Evolutionary conservation across 129 eudicot genomes (phyloP).

Genomic region (Dittrichia graveolens): DNA sequence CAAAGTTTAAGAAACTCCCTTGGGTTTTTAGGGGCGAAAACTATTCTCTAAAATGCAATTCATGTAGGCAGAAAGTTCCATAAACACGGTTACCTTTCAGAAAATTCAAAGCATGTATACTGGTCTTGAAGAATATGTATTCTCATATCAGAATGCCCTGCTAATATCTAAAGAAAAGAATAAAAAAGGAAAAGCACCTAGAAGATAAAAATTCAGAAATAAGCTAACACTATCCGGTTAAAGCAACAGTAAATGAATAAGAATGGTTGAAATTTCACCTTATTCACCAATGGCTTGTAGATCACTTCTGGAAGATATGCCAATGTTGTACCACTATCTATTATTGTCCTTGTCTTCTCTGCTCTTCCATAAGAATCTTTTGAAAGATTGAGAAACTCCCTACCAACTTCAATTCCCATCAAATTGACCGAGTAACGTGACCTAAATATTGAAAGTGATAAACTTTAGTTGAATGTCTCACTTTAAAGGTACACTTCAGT

Average conservation of each 20-base stretch:
- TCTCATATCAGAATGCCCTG: conserved; percentile 55
- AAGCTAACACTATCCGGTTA: conserved; percentile 17
- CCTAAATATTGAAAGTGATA: conserved; percentile 40
- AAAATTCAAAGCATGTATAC: conserved; percentile 69
- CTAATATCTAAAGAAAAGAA: conserved; percentile 49
- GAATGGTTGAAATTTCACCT: conserved; percentile 39
- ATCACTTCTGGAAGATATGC: conserved; percentile 83
- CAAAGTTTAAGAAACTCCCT: too few relatives aligned
- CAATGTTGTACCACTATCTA: conserved; percentile 87
- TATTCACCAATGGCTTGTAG: conserved; percentile 55
- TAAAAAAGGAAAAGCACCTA: neutral
- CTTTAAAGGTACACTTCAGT: neutral
- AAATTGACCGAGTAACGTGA: conserved; percentile 80
- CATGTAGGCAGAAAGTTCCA: conserved; percentile 8
- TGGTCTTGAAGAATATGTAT: conserved; percentile 48
- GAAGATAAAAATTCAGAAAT: neutral
- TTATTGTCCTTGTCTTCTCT: conserved; percentile 56
- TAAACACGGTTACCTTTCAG: conserved; percentile 53
- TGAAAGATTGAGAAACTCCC: conserved; percentile 50
- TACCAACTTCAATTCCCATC: conserved; percentile 72
- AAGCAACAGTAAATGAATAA: neutral
- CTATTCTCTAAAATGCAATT: too few relatives aligned
- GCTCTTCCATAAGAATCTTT: conserved; percentile 39
- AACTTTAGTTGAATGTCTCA: neutral
- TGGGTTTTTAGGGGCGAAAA: too few relatives aligned